Evolutionary conservation across 176 grass and related monocot genomes (phyloP).

Genomic region (Olyra latifolia): DNA sequence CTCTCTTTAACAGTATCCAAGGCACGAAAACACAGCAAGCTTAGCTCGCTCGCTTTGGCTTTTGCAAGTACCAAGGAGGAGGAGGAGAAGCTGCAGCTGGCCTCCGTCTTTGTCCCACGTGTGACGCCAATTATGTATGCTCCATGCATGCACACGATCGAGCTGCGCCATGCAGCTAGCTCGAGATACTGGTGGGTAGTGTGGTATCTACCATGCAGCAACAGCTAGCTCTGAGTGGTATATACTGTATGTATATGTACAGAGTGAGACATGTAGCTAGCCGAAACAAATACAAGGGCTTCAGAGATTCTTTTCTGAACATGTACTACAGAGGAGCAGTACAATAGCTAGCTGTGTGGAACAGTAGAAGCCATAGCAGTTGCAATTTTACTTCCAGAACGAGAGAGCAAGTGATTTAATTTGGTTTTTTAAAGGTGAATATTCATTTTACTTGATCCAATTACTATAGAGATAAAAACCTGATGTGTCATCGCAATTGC

Average conservation of each 20-base stretch:
- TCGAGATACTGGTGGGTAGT: no score
- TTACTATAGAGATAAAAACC: no score
- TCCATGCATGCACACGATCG: constrained; percentile 9
- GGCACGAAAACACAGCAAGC: constrained; percentile 2
- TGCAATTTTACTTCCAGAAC: neutral
- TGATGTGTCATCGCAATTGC: no score
- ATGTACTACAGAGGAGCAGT: neutral
- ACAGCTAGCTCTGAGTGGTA: neutral
- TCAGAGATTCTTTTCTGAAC: neutral
- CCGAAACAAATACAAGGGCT: no score
- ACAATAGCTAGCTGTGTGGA: neutral
- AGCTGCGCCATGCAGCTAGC: neutral
- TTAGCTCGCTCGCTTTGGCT: constrained; percentile 22
- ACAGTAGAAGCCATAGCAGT: neutral
- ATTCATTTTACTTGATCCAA: no score
- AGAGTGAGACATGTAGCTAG: neutral
- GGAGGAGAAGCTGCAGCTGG: constrained; percentile 33
- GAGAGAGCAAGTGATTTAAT: neutral
- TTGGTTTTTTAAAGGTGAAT: no score
- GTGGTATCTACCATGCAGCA: neutral
- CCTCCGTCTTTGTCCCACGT: constrained; percentile 57
- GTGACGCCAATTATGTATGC: constrained; percentile 7
- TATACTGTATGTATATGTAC: neutral
- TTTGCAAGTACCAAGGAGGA: constrained; percentile 45
- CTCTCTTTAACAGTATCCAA: constrained; percentile 42